phyloP scores from a whole-genome alignment of 2,329 filamentous ascomycete species.

The Nectriaceae sp. region DNA sequence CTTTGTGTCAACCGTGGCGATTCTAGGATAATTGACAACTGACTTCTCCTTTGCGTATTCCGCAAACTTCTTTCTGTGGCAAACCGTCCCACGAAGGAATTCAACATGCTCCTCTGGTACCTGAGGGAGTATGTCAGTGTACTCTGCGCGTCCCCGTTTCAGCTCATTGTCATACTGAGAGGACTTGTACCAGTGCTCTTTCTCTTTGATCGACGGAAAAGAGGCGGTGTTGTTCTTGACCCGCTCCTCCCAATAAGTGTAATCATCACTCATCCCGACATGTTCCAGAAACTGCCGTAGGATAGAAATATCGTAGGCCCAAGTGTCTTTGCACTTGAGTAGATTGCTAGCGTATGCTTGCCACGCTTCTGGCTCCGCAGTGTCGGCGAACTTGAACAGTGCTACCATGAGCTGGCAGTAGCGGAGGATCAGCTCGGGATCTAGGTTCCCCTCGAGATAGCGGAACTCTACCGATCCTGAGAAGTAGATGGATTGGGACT shows the following conservation, averaged over 20 bases:
- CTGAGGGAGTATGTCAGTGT: not conserved
- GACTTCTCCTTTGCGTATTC: conserved; percentile 24
- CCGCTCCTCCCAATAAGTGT: conserved; percentile 11
- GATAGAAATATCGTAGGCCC: conserved; percentile 2
- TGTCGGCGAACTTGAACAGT: conserved; percentile 22
- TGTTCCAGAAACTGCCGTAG: conserved; percentile 13
- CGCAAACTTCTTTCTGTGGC: not conserved
- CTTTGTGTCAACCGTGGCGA: not conserved
- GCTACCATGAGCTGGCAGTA: conserved; percentile 20
- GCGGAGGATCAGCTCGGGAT: conserved; percentile 18
- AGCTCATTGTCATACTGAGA: too few species aligned
- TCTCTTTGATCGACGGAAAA: not conserved
- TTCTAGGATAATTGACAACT: conserved; percentile 50
- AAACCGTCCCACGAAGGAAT: not conserved
- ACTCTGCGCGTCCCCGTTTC: not conserved
- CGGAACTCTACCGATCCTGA: conserved; percentile 22
- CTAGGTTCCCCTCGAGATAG: conserved; percentile 17
- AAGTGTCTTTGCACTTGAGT: not conserved
- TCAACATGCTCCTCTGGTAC: not conserved
- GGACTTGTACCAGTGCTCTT: not conserved
- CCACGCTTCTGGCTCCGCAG: conserved; percentile 14
- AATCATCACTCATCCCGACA: conserved; percentile 13
- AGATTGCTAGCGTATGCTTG: conserved; percentile 3
- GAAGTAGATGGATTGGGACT: not conserved
- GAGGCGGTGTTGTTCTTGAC: not conserved